phyloP scores from a whole-genome alignment of 108 stramenopile genomes.

The Mediolabrus comicus region DNA sequence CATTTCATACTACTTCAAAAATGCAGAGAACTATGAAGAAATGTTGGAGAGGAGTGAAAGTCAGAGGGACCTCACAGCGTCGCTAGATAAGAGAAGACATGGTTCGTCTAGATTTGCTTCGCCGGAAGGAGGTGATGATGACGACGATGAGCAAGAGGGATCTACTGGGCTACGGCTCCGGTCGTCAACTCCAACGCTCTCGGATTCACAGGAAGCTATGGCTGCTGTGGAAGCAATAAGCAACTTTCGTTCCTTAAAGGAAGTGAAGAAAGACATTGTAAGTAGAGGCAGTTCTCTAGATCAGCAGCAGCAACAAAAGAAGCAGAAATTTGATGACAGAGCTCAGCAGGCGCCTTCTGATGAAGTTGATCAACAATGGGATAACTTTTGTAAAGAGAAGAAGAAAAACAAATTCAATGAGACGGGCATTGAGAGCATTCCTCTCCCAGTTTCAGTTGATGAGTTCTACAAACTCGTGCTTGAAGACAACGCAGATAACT shows the following conservation, averaged over 20 bases:
- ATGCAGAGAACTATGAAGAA: slow-evolving; percentile 35
- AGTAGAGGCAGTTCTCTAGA: slow-evolving; percentile 5
- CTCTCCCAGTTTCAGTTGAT: slow-evolving; percentile 48
- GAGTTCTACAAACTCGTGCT: slow-evolving; percentile 57
- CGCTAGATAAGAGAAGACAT: neutral
- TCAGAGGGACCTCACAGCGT: slow-evolving; percentile 2
- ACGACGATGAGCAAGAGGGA: neutral
- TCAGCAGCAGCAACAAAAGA: neutral
- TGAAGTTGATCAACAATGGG: slow-evolving; percentile 10
- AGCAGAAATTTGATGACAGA: neutral
- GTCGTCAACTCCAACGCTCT: slow-evolving; percentile 6
- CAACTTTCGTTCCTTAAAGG: slow-evolving; percentile 19
- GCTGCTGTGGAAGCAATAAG: slow-evolving; percentile 40
- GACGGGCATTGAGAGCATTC: slow-evolving; percentile 22
- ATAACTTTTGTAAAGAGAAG: slow-evolving; percentile 20
- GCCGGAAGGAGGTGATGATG: neutral
- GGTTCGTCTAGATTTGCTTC: slow-evolving; percentile 1
- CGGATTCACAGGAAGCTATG: slow-evolving; percentile 23
- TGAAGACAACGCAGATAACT: slow-evolving; percentile 50
- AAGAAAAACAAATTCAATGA: slow-evolving; percentile 22
- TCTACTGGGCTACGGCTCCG: neutral
- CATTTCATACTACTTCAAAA: slow-evolving; percentile 29
- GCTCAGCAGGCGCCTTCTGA: neutral
- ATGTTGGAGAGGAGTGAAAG: slow-evolving; percentile 29
- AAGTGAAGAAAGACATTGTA: slow-evolving; percentile 20